Base-by-base conservation (phyloP, 495 filamentous ascomycete genomes). In the Lasiosphaeriaceae sp. region DNA sequence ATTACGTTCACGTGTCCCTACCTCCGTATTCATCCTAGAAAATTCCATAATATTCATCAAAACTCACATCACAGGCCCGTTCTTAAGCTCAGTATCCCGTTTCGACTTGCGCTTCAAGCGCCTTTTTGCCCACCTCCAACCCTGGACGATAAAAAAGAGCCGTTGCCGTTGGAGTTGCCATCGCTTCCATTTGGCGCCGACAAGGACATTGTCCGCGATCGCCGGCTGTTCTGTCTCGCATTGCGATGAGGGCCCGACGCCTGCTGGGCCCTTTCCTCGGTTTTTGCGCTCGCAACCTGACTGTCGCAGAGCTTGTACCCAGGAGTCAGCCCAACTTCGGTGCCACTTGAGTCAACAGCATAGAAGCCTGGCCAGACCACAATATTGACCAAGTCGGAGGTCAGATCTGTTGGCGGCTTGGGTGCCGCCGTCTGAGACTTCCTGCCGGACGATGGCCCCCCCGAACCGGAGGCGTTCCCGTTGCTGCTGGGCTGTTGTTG, bases 361-460 rank as follows among this genome's bases (percentile, higher is more conserved):
- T 50, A 34, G 14, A 67, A 66, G 20, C 47, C 51, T 0, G 65
- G 57, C 65, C 63, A 67, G 51, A 67, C 24, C 12, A 54, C 59
- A 12, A 52, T 19, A 20, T 12, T 26, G 14, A 57, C 19, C 3
- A 29, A 3, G 24, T 49, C 23, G 16, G 26, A 34, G 2, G 21
- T 29, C 2, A 26, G 1, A 26, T 11, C 23, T 3, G 12, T 35
- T 52, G 37, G 19, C 11, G 19, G 9, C 19, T 46, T 16, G 24
- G 23, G 3, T 39, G 6, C 14, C 9, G n/a, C 34, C n/a, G n/a
- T n/a, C 21, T 16, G 14, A 14, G 39, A 2, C 14, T 43, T 43
- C 39, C 16, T 43, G 39, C 26, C 26, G 9, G 26, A 31, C 3
- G 26, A 31, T 43, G 1, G 39, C 2, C 39, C 1, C 34, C 34